phyloP scores from a whole-genome alignment of 2,329 filamentous ascomycete species.

The Pseudogymnoascus sp. region DNA sequence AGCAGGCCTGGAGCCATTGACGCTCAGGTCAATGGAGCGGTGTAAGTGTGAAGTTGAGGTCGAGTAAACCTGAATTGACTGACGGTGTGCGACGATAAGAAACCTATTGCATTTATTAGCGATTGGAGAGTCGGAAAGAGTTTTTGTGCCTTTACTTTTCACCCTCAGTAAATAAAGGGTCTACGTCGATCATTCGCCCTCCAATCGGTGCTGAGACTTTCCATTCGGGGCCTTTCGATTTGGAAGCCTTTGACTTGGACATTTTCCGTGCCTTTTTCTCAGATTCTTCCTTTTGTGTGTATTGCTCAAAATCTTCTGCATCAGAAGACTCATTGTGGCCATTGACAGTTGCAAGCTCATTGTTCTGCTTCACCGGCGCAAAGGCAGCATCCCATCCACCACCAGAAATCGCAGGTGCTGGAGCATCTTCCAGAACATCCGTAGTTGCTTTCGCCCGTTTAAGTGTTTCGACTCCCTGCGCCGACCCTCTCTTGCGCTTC shows the following conservation, averaged over 20 bases:
- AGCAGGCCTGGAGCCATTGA: slow-evolving; percentile 16
- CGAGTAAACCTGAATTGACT: slow-evolving; percentile 73
- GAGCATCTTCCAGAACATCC: slow-evolving; percentile 15
- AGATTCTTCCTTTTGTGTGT: slow-evolving; percentile 10
- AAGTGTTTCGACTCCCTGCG: slow-evolving; percentile 24
- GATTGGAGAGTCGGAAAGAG: background rate
- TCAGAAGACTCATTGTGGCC: slow-evolving; percentile 17
- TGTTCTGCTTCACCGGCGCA: slow-evolving; percentile 17
- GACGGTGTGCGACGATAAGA: slow-evolving; percentile 67
- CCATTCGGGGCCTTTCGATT: slow-evolving; percentile 36
- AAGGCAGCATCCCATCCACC: slow-evolving; percentile 25
- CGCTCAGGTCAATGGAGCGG: slow-evolving; percentile 55
- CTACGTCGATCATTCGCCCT: slow-evolving; percentile 56
- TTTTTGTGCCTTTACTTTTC: slow-evolving; percentile 42
- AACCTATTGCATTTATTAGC: slow-evolving; percentile 37
- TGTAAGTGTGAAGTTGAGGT: slow-evolving; percentile 72
- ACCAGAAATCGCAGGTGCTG: background rate
- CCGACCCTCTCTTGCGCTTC: slow-evolving; percentile 31
- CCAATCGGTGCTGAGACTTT: slow-evolving; percentile 57
- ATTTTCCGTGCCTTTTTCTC: slow-evolving; percentile 14
- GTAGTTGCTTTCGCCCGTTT: slow-evolving; percentile 25
- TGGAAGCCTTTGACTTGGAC: slow-evolving; percentile 29
- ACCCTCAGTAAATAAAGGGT: slow-evolving; percentile 53
- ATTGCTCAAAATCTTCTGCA: slow-evolving; percentile 21
- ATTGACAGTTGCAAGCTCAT: slow-evolving; percentile 19